Evolutionary conservation across 2,329 filamentous ascomycete genomes (phyloP), one percentile per base, ranked within the genome.

Genomic region (Anthostomella pinea): DNA sequence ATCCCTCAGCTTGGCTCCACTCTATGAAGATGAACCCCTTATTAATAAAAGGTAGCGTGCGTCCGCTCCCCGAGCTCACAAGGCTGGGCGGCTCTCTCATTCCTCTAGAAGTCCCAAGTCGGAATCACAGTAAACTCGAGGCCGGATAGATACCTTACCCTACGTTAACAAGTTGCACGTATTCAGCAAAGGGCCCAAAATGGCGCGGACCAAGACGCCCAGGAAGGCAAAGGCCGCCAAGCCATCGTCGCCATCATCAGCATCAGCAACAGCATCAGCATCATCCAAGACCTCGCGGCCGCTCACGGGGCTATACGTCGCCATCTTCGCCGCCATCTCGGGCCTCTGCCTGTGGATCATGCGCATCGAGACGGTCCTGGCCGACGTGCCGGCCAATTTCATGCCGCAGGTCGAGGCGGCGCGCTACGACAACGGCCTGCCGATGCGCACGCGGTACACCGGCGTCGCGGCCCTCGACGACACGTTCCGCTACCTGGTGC

Each of bases 401-500:
- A 20, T 37, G 6, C 8, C 44, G 29, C 41, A 44, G 10, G 34
- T 55, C 30, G 45, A 48, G 17, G 22, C 40, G 7, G 39, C 28
- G 17, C 22, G 27, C 11, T 45, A 52, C 34, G 39, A 38, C 14
- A 41, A 54, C 38, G 52, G 52, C 22, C 40, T 30, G 34, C 51
- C 48, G 9, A 38, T 56, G 31, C 43, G 45, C 25, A 43, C 45
- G 18, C 38, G 18, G 9, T 56, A 52, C 41, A 54, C 52, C 18
- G 54, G 54, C 31, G 22, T 57, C 41, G 28, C 27, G 8, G 38
- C 30, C n/a, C 7, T 57, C 18, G 48, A 51, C 28, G 45, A 45
- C 17, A 24, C 18, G 14, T 36, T 48, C 14, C 21, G 36, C 15
- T 49, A 48, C 32, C 40, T 58, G 5, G 52, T 54, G 31, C 30